phyloP scores from a whole-genome alignment of 192 early-diverging fungal genomes.

The Cetraspora pellucida region DNA sequence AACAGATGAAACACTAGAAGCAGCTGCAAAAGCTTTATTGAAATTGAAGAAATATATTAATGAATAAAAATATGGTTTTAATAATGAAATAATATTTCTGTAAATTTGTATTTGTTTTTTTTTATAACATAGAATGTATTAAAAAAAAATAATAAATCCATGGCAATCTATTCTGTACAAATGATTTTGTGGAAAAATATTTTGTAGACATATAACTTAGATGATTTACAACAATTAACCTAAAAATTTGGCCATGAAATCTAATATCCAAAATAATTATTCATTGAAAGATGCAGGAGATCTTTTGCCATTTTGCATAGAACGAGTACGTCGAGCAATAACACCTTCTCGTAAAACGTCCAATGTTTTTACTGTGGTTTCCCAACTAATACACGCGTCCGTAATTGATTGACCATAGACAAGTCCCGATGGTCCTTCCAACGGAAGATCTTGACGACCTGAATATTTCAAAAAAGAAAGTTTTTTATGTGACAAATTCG shows the following conservation, averaged over 20 bases:
- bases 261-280: background rate
- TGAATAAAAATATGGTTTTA: slow-evolving; percentile 1
- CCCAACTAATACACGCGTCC: slow-evolving; percentile 93
- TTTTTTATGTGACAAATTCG: background rate
- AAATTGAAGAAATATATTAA: slow-evolving; percentile 60
- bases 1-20: slow-evolving; percentile 77
- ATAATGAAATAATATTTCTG: background rate
- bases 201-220: no score
- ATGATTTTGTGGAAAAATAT: no score
- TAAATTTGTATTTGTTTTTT: no score
- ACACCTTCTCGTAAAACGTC: slow-evolving; percentile 76
- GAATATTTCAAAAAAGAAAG: background rate
- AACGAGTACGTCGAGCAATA: slow-evolving; percentile 58
- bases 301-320: slow-evolving; percentile 26
- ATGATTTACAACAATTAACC: no score
- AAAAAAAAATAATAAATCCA: no score
- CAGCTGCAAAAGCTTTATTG: slow-evolving; percentile 68
- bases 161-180: no score
- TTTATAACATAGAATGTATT: no score
- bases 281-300: background rate
- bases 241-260: no score
- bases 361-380: slow-evolving; percentile 78
- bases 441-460: slow-evolving; percentile 70
- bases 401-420: slow-evolving; percentile 89
- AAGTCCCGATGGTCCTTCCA: slow-evolving; percentile 70